phyloP scores from a whole-genome alignment of 202 grass and related monocot species.

The Digitaria exilis region DNA sequence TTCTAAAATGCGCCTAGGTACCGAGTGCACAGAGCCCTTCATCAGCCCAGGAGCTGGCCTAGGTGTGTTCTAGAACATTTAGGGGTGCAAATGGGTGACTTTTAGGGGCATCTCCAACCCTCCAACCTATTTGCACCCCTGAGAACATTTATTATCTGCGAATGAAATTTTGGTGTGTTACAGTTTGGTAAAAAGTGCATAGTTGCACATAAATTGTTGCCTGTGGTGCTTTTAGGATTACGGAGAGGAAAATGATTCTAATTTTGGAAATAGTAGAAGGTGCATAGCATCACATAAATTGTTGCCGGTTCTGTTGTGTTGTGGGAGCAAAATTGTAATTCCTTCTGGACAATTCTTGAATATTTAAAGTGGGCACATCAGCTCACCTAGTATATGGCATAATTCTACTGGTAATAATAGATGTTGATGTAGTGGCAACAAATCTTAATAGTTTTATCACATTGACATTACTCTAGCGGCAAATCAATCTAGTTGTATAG shows the following conservation, averaged over 20 bases:
- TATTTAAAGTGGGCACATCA: neutral
- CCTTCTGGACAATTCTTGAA: neutral
- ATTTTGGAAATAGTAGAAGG: neutral
- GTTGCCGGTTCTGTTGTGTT: neutral
- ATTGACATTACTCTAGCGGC: neutral
- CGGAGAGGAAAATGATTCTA: conserved; percentile 13
- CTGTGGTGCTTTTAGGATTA: neutral
- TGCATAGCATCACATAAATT: neutral
- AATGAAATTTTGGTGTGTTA: neutral
- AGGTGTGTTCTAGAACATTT: neutral
- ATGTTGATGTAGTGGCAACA: neutral
- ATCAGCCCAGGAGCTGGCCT: neutral
- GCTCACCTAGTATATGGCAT: neutral
- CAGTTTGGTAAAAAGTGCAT: neutral
- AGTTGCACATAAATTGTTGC: neutral
- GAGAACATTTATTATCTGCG: neutral
- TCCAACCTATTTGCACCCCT: too few species aligned
- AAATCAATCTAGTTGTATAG: conserved; percentile 10
- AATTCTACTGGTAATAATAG: neutral
- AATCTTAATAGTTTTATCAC: neutral
- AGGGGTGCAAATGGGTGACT: too few species aligned
- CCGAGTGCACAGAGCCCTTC: neutral
- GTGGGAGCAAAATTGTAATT: neutral
- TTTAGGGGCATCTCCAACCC: too few species aligned
- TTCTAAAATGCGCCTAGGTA: neutral